Evolutionary conservation across 2,329 filamentous ascomycete species (phyloP).

Genomic region (Beauveria scarabaeidicola): DNA sequence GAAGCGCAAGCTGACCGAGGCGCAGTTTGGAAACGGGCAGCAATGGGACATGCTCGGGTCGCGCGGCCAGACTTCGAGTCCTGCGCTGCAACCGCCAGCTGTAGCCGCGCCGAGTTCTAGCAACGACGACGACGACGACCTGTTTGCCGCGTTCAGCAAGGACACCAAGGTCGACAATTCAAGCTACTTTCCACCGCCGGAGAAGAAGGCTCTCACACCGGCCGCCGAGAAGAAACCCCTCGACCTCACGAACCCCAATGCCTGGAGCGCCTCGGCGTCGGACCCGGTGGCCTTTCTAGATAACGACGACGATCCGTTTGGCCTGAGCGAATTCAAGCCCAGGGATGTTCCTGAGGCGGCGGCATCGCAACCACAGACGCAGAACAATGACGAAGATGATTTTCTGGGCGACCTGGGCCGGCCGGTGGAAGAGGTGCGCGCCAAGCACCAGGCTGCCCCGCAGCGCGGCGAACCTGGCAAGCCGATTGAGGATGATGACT

Average conservation of each 20-base stretch:
- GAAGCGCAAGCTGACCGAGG: constrained; percentile 60
- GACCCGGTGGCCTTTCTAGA: constrained; percentile 34
- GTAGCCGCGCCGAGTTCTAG: constrained; percentile 13
- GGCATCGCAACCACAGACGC: constrained; percentile 20
- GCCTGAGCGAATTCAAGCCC: constrained; percentile 55
- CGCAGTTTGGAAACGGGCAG: constrained; percentile 66
- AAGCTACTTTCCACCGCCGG: constrained; percentile 52
- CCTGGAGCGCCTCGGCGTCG: constrained; percentile 37
- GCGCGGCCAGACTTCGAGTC: constrained; percentile 34
- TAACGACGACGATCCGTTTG: constrained; percentile 86
- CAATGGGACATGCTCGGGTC: constrained; percentile 69
- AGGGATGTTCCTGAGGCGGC: constrained; percentile 21
- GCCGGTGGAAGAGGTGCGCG: constrained; percentile 55
- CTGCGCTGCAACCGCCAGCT: constrained; percentile 17
- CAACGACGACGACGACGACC: constrained; percentile 51
- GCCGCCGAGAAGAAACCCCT: constrained; percentile 31
- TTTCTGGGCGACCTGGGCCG: constrained; percentile 56
- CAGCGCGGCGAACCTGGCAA: constrained; percentile 45
- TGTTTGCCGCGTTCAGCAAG: constrained; percentile 60
- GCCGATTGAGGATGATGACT: constrained; percentile 44
- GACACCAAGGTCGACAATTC: constrained; percentile 59
- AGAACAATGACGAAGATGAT: constrained; percentile 50
- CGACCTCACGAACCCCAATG: constrained; percentile 44
- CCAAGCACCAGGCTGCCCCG: constrained; percentile 32
- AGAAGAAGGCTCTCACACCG: constrained; percentile 37